Percentiles rank a stretch among this genome's conserved stretches.
Conservation (phyloP, 1,139 yeast species). For the Hemisphaericaspora lyxosophila region DNA sequence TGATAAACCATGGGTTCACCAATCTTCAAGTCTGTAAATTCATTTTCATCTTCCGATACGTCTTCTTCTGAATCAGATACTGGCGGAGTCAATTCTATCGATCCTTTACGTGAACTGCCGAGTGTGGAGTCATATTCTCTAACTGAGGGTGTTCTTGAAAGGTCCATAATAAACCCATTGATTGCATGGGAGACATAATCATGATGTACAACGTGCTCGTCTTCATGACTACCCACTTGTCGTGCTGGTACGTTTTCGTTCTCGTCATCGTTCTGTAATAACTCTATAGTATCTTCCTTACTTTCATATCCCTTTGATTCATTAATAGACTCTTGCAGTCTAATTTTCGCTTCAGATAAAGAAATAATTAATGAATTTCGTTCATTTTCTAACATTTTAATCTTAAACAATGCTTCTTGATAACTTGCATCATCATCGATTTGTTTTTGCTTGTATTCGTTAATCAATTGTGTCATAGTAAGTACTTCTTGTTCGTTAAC, state of each 20-base stretch:
- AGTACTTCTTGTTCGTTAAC: slow-evolving; percentile 19
- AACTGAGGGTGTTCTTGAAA: slow-evolving; percentile 15
- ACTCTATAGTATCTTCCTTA: neutral
- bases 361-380: slow-evolving; percentile 2
- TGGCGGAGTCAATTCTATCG: slow-evolving; percentile 22
- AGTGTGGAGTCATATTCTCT: slow-evolving; percentile 7
- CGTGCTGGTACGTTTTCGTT: neutral
- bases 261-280: neutral
- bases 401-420: slow-evolving; percentile 3
- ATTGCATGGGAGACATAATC: slow-evolving; percentile 11
- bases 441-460: slow-evolving; percentile 40
- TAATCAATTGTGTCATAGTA: slow-evolving; percentile 26
- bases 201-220: too few species aligned
- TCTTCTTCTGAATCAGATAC: slow-evolving; percentile 19
- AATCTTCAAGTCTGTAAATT: neutral
- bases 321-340: slow-evolving; percentile 1
- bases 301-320: slow-evolving; percentile 1
- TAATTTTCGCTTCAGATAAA: neutral
- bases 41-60: neutral
- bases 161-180: slow-evolving; percentile 14
- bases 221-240: too few species aligned
- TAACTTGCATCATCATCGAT: slow-evolving; percentile 4
- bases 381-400: slow-evolving; percentile 4
- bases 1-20: neutral
- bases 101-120: slow-evolving; percentile 6